These are phyloP conservation scores for Tetrapisispora fleetii DNA, from an alignment of 805 yeast species.

Conservation along the genomic window DNA sequence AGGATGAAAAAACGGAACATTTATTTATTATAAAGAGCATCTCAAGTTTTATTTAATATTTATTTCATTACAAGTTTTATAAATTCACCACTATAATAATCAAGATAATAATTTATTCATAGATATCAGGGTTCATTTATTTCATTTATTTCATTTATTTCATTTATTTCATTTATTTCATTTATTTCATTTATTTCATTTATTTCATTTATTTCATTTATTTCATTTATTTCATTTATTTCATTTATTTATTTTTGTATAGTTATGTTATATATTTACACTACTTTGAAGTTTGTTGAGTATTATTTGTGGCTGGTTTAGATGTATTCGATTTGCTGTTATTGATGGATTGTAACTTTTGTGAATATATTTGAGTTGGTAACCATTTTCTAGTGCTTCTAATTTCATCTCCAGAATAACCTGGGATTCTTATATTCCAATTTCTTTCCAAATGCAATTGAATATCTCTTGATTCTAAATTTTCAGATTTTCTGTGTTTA, in stretches of 20 bases:
- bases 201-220: too few relatives aligned
- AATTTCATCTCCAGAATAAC: slow-evolving; percentile 84
- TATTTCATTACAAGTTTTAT: too few relatives aligned
- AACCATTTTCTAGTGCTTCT: slow-evolving; percentile 66
- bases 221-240: too few relatives aligned
- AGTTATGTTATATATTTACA: not conserved
- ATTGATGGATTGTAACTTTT: slow-evolving; percentile 45
- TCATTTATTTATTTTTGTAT: not conserved
- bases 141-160: not conserved
- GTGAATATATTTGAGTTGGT: slow-evolving; percentile 52
- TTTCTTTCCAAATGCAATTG: slow-evolving; percentile 86
- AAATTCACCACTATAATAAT: too few relatives aligned
- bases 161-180: not conserved
- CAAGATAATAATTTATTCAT: too few relatives aligned
- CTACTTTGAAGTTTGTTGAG: slow-evolving; percentile 16
- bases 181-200: too few relatives aligned
- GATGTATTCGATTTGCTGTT: slow-evolving; percentile 15
- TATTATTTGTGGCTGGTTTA: not conserved
- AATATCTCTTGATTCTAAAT: slow-evolving; percentile 78
- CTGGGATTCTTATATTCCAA: slow-evolving; percentile 94
- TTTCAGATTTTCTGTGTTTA: slow-evolving; percentile 83
- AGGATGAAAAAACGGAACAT: too few relatives aligned
- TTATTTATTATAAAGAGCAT: too few relatives aligned
- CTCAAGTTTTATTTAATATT: too few relatives aligned
- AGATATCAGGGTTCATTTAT: too few relatives aligned